Conservation (phyloP, 371 early-diverging fungal genomes). For the Massospora cicadina region DNA sequence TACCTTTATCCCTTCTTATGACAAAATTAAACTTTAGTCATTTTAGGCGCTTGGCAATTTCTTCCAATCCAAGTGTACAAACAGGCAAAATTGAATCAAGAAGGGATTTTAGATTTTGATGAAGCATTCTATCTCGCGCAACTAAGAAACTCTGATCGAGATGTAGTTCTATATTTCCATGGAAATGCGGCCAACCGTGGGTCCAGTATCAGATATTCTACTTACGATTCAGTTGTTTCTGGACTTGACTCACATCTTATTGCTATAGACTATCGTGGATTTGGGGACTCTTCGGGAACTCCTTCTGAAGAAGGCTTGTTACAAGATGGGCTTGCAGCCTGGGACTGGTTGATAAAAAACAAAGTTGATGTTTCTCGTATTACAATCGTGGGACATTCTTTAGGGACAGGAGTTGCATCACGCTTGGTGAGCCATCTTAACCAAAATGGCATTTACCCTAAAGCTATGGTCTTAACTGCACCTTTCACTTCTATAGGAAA, state of each 20-base stretch:
- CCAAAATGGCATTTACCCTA: not conserved
- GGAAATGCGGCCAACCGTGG: constrained; percentile 8
- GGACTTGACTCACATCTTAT: not conserved
- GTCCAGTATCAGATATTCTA: not conserved
- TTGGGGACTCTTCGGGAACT: constrained; percentile 3
- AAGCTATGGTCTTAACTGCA: not conserved
- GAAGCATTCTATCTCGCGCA: not conserved
- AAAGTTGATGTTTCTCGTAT: not conserved
- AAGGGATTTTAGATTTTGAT: not conserved
- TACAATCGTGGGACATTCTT: constrained; percentile 5
- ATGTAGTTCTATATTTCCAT: constrained; percentile 6
- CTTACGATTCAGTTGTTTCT: not conserved
- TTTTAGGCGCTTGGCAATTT: not conserved
- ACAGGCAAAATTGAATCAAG: not conserved
- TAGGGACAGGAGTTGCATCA: constrained; percentile 3
- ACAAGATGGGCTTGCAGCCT: not conserved
- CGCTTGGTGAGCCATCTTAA: not conserved
- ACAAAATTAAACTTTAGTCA: not conserved
- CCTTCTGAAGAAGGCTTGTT: not conserved
- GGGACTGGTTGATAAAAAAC: not conserved
- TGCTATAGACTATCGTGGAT: constrained; percentile 5
- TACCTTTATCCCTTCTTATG: not conserved
- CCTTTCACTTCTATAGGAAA: not conserved
- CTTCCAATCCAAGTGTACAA: not conserved
- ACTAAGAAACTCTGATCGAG: not conserved